Evolutionary conservation across 1,139 yeast genomes (phyloP).

Genomic region (Geotrichum armillariae): DNA sequence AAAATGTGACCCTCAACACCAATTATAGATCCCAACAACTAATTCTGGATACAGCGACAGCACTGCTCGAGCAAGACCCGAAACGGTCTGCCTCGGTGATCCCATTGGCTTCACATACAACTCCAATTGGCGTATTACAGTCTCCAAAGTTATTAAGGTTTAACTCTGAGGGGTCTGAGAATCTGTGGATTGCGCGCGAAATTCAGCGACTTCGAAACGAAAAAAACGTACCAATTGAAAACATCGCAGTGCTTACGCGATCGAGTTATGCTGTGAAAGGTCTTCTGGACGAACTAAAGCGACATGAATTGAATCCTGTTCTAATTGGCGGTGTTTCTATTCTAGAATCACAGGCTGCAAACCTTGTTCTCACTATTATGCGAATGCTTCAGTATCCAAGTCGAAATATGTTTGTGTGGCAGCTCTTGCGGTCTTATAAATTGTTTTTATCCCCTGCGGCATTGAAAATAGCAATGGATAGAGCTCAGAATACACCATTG

Average conservation of each 20-base stretch:
- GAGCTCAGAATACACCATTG: conserved; percentile 11
- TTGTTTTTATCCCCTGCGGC: conserved; percentile 11
- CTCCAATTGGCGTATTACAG: background rate
- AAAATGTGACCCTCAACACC: conserved; percentile 52
- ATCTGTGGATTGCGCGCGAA: conserved; percentile 10
- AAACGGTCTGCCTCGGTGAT: background rate
- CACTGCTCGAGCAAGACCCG: conserved; percentile 61
- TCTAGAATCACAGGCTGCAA: conserved; percentile 17
- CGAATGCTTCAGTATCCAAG: conserved; percentile 15
- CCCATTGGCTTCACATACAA: background rate
- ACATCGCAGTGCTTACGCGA: conserved; percentile 17
- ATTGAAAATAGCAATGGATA: conserved; percentile 1
- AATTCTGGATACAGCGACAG: conserved; percentile 65
- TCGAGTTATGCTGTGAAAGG: conserved; percentile 8
- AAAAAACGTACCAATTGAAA: conserved; percentile 7
- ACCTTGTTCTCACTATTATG: conserved; percentile 16
- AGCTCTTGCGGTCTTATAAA: conserved; percentile 15
- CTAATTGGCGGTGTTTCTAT: conserved; percentile 17
- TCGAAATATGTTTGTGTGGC: conserved; percentile 14
- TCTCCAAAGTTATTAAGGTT: conserved; percentile 13
- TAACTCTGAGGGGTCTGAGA: conserved; percentile 2
- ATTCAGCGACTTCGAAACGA: conserved; percentile 1
- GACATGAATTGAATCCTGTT: conserved; percentile 7
- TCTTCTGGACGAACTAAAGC: conserved; percentile 3
- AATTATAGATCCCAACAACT: conserved; percentile 80